Base-by-base conservation (phyloP, 2,329 filamentous ascomycete genomes). In the Fusarium anthophilum region DNA sequence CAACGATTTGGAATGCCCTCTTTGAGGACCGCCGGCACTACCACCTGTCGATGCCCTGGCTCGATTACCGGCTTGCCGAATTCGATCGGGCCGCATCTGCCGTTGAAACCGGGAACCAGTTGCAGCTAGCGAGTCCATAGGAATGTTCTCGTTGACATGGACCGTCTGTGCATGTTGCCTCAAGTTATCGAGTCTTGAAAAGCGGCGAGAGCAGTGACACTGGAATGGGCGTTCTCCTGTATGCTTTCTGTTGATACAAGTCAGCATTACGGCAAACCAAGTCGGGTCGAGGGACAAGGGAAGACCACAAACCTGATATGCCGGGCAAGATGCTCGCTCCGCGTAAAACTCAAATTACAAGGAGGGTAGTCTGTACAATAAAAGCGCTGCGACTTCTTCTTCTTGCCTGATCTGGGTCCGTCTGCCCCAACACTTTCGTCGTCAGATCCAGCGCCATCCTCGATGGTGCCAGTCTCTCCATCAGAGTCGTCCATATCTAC, bases 121-220 rank as follows among this genome's bases (percentile, higher is more conserved):
- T 8, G 96, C 96, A 22, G 96, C 96, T 26, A 98, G 89, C 3
- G 96, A 98, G 81, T 98, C 95, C 45, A 92, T 91, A 8, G 96
- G 96, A 39, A 99, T 99, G 65, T 98, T 95, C 81, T 98, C 96
- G 81, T 98, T 98, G 66, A 97, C 93, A 81, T 99, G 96, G 2
- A 99, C 96, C 0, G 96, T 98, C 82, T 98, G 95, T 50, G 96
- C 96, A 86, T 99, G 96, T 81, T 99, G 96, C 67, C 96, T 91
- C 58, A 99, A 86, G 80, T 99, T 99, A 82, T 99, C 96, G 51
- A 98, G 89, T 55, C 96, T 91, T 15, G 96, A 98, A 81, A 99
- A 99, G 63, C 95, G 91, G 57, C 96, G 91, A 6, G 93, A 94
- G 83, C 96, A 99, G 82, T 98, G 96, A 77, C 96, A 99, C 82